Conservation (phyloP, 192 early-diverging fungal genomes). For the Coemansia sp. region DNA sequence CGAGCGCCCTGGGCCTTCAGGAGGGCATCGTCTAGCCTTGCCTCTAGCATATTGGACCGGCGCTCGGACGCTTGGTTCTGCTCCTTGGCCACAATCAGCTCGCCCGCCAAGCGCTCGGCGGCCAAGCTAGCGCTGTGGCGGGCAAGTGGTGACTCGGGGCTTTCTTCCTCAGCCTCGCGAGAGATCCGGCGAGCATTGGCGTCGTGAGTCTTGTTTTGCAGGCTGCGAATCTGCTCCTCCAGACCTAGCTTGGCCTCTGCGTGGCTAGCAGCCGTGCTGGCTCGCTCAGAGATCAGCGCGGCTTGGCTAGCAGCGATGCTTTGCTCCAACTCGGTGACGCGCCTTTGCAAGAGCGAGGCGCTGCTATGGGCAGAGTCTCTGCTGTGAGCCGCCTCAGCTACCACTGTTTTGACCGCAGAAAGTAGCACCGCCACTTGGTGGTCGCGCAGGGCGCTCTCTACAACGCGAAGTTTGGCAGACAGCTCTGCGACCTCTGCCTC, state of each 20-base stretch:
- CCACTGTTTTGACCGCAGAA: conserved; percentile 28
- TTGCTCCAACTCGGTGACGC: conserved; percentile 11
- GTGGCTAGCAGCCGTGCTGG: not conserved
- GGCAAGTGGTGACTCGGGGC: conserved; percentile 35
- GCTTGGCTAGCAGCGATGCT: not conserved
- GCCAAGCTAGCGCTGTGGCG: conserved; percentile 42
- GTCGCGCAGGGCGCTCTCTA: conserved; percentile 34
- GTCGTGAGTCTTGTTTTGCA: conserved; percentile 40
- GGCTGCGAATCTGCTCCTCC: conserved; percentile 33
- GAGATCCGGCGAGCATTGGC: conserved; percentile 23
- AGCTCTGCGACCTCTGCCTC: conserved; percentile 35
- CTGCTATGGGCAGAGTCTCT: not conserved
- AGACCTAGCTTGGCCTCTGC: not conserved
- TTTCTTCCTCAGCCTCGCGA: conserved; percentile 7
- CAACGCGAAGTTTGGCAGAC: conserved; percentile 23
- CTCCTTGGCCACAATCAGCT: conserved; percentile 44
- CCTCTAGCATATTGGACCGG: conserved; percentile 21
- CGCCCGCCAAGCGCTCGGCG: conserved; percentile 47
- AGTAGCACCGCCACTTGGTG: conserved; percentile 43
- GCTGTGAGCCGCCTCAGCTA: conserved; percentile 23
- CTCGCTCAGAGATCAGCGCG: not conserved
- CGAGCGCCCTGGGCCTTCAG: conserved; percentile 29
- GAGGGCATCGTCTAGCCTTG: conserved; percentile 36
- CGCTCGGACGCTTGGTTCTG: conserved; percentile 35
- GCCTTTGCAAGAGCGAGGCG: not conserved